These are phyloP conservation scores for Zychaea mexicana DNA, from an alignment of 371 early-diverging fungal species.

Conservation along the genomic window DNA sequence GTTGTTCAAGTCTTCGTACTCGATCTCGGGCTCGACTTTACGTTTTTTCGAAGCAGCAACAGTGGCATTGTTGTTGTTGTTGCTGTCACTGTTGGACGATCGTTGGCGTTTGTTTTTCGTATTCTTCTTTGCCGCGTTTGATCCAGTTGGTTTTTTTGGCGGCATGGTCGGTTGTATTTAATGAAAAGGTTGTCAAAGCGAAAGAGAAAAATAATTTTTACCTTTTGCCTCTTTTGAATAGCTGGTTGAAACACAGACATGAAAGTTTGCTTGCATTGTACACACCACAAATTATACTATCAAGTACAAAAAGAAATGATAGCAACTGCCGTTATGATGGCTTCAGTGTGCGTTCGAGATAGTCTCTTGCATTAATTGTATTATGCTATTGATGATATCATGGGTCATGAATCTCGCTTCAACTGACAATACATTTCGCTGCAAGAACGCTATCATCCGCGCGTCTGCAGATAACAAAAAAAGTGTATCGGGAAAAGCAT, in stretches of 20 bases:
- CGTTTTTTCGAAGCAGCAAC: conserved; percentile 10
- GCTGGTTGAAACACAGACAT: background rate
- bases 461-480: no score
- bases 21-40: conserved; percentile 12
- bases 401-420: no score
- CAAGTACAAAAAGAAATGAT: no score
- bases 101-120: conserved; percentile 1
- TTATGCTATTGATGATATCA: no score
- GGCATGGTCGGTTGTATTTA: background rate
- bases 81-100: background rate
- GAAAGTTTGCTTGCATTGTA: background rate
- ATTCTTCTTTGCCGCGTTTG: background rate
- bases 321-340: no score
- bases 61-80: background rate
- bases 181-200: conserved; percentile 1
- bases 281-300: background rate
- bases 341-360: no score
- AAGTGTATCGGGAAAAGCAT: no score
- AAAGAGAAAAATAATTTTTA: background rate
- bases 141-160: background rate
- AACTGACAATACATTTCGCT: no score
- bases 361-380: no score
- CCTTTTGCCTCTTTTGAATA: background rate
- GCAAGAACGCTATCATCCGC: no score
- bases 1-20: conserved; percentile 36